A percentile compares a stretch with the other conserved stretches of the same genome.
Evolutionary conservation across 441 rosid genomes (phyloP).

Genomic region (Arabidopsis lyrata): DNA sequence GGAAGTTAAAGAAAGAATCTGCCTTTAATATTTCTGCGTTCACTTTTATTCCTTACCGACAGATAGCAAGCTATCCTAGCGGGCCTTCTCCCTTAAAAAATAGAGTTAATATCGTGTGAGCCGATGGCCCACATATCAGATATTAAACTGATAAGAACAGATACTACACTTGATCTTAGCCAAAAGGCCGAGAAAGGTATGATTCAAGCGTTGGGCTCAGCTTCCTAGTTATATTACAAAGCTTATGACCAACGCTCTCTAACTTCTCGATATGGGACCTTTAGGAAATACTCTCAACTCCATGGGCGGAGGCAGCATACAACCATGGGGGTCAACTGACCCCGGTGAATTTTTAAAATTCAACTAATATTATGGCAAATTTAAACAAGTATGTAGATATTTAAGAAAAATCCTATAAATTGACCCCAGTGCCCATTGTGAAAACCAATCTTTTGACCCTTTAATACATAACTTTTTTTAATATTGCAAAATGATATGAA

Average conservation of each 20-base stretch:
- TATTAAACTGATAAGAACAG: conserved; percentile 91
- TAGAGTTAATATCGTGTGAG: conserved; percentile 49
- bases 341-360: too few species aligned
- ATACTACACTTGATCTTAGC: conserved; percentile 99
- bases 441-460: too few species aligned
- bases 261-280: conserved; percentile 8
- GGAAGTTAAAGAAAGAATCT: too few species aligned
- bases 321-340: too few species aligned
- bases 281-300: background rate
- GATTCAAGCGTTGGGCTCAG: fast-evolving
- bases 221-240: background rate
- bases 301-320: too few species aligned
- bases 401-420: too few species aligned
- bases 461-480: too few species aligned
- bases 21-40: too few species aligned
- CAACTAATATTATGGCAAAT: too few species aligned
- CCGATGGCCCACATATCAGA: conserved; percentile 62
- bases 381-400: too few species aligned
- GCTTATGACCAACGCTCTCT: background rate
- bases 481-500: too few species aligned
- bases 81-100: conserved; percentile 25
- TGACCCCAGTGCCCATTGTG: too few species aligned
- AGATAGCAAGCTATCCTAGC: conserved; percentile 38
- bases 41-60: background rate
- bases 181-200: conserved; percentile 87